These are phyloP conservation scores for Debaryomyces prosopidis DNA, from an alignment of 805 yeast species.

Conservation along the genomic window DNA sequence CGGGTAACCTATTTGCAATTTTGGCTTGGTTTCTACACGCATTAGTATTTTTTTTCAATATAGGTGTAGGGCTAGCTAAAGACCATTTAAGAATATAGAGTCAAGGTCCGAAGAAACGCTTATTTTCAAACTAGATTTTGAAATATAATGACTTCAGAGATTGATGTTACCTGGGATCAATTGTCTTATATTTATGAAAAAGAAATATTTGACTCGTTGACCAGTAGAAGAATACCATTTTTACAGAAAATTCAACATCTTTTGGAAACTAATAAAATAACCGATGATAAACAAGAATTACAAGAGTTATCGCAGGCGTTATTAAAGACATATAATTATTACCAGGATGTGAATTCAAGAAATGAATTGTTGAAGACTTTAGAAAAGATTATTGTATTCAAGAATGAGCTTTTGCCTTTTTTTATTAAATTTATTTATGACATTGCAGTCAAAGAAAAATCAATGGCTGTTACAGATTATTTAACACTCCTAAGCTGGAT, in stretches of 20 bases:
- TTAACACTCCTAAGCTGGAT: conserved; percentile 62
- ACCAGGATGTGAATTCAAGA: conserved; percentile 53
- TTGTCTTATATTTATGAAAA: conserved; percentile 14
- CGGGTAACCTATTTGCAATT: too few species aligned
- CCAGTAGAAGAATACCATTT: conserved; percentile 33
- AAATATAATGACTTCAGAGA: conserved; percentile 1
- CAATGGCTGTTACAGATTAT: conserved; percentile 56
- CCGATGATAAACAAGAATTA: conserved; percentile 13
- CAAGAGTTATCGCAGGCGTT: conserved; percentile 26
- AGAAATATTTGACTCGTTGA: conserved; percentile 33
- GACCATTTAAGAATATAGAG: too few species aligned
- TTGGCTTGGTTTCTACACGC: too few species aligned
- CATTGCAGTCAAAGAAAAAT: conserved; percentile 23
- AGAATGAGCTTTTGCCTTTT: conserved; percentile 31
- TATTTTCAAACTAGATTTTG: not conserved
- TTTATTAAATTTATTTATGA: conserved; percentile 41
- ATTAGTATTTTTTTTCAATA: too few species aligned
- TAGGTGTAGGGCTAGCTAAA: too few species aligned
- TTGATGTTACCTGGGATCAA: conserved; percentile 18
- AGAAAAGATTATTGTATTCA: conserved; percentile 28
- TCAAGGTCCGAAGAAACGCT: too few species aligned
- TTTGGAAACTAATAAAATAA: conserved; percentile 20
- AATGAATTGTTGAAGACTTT: conserved; percentile 42
- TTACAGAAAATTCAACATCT: conserved; percentile 29
- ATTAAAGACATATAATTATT: conserved; percentile 50